Conservation (phyloP, 306 rosid genomes). For the Casuarina cunninghamiana region DNA sequence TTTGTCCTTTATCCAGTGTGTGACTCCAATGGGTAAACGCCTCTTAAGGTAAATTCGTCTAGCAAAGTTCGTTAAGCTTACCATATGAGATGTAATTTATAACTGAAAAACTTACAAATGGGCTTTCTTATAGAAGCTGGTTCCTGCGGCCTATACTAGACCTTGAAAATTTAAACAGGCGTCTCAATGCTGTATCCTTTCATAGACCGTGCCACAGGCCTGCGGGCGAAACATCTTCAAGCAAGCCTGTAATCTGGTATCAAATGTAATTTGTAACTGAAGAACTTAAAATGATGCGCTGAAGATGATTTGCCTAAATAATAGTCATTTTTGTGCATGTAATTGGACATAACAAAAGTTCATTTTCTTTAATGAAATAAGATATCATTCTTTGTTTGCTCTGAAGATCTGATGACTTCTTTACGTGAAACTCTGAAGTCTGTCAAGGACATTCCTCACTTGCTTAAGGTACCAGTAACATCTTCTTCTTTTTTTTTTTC, state of each 20-base stretch:
- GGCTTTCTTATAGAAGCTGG: slow-evolving; percentile 63
- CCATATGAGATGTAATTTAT: slow-evolving; percentile 7
- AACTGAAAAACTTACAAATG: neutral
- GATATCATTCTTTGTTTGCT: slow-evolving; percentile 88
- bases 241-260: too few relatives aligned
- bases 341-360: slow-evolving; percentile 13
- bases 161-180: slow-evolving; percentile 75
- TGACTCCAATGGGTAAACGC: slow-evolving; percentile 88
- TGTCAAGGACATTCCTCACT: slow-evolving; percentile 84
- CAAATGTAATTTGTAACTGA: neutral
- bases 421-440: slow-evolving; percentile 79
- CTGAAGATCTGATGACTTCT: slow-evolving; percentile 73
- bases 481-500: neutral
- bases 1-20: slow-evolving; percentile 58
- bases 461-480: slow-evolving; percentile 63
- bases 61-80: slow-evolving; percentile 6
- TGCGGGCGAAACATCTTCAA: too few relatives aligned
- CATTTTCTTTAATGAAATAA: slow-evolving; percentile 51
- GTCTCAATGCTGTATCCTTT: slow-evolving; percentile 87
- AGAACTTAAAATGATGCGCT: neutral
- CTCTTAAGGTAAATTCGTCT: slow-evolving; percentile 68
- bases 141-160: slow-evolving; percentile 94
- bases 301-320: neutral
- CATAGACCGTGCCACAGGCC: neutral
- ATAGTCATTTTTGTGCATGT: neutral